phyloP scores from a whole-genome alignment of 441 rosid species.

The Flueggea neowawraea region DNA sequence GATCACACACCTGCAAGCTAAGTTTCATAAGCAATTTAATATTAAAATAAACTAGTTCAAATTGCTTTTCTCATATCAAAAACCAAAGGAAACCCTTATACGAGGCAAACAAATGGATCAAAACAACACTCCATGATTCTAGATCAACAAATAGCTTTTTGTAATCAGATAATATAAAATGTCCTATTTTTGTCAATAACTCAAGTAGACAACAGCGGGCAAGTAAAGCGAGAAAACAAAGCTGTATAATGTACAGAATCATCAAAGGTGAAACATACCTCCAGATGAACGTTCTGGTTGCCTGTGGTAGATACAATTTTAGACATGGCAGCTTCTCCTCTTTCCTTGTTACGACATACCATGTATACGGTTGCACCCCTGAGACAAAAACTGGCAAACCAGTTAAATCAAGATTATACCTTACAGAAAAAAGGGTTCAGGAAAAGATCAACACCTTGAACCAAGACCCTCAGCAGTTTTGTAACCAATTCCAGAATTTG shows the following conservation, averaged over 20 bases:
- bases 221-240: too few relatives aligned
- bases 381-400: slow-evolving; percentile 4
- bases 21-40: slow-evolving; percentile 16
- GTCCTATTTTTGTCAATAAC: too few relatives aligned
- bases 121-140: too few relatives aligned
- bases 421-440: background rate
- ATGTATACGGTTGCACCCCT: slow-evolving; percentile 91
- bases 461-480: slow-evolving; percentile 91
- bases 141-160: background rate
- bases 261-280: slow-evolving; percentile 36
- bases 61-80: too few relatives aligned
- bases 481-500: slow-evolving; percentile 89
- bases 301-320: slow-evolving; percentile 65
- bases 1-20: slow-evolving; percentile 76
- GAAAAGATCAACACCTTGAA: slow-evolving; percentile 44
- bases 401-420: background rate
- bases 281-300: slow-evolving; percentile 70
- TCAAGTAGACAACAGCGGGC: too few relatives aligned
- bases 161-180: too few relatives aligned
- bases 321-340: slow-evolving; percentile 79
- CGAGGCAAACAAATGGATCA: too few relatives aligned
- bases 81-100: too few relatives aligned
- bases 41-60: background rate
- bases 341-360: slow-evolving; percentile 82
- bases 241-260: too few relatives aligned